Base-by-base conservation (phyloP, 805 yeast genomes). In the Pichia manshurica region DNA sequence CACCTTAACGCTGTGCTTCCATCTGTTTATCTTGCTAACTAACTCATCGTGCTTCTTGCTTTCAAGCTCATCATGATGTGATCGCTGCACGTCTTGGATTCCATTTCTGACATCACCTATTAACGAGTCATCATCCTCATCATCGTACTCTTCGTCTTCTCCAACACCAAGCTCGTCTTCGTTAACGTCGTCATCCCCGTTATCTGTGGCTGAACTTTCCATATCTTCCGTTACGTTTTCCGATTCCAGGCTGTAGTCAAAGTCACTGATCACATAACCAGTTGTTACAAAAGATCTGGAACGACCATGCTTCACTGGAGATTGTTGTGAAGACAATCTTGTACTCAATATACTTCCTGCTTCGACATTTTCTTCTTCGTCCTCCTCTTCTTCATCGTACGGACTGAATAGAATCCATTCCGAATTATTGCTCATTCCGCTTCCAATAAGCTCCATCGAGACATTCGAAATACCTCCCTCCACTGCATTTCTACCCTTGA, bases 121-220 rank as follows among this genome's bases (percentile, higher is more conserved):
- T 13, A 46, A 29, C 6, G 45, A 46, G n/a, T 35, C 53, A 34
- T 60, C 61, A 8, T 56, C 58, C 15, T 61, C 60, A 22, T 64
- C 63, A 38, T 56, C 62, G 17, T 55, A 58, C 0, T 51, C 58
- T 1, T 57, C 55, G 2, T 41, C 42, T 29, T 19, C 29, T n/a
- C 39, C 44, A 2, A 23, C 22, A 15, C 23, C 39, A 17, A 31
- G 23, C 3, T 5, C 21, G 3, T 28, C 55, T 3, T 41, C 42
- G 23, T 19, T 21, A 13, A 35, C 44, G 4, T 35, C 22, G 8
- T 34, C 39, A 22, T 32, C 34, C 3, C 6, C 21, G 4, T 28
- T 41, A 29, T 29, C 40, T 5, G 25, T 33, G 3, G 44, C 32
- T 13, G 40, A 37, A 44, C n/a, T 20, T 7, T 32, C 46, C 34